Evolutionary conservation across 768 basidiomycete species (phyloP).

Genomic region (Mycena metata): DNA sequence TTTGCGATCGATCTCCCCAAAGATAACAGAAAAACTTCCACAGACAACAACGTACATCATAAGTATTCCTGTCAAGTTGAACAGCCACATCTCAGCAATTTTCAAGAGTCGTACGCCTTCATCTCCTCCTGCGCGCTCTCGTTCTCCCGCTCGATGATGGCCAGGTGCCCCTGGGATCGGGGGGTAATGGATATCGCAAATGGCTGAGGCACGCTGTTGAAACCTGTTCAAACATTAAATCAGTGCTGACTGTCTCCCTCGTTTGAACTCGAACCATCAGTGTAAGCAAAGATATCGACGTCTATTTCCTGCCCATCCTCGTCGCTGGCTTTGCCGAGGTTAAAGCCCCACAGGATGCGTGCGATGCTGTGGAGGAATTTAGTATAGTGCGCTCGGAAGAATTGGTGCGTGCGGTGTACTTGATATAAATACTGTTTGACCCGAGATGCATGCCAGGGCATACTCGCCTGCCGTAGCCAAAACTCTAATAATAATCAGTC

Average conservation of each 20-base stretch:
- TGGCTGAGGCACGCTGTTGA: constrained; percentile 35
- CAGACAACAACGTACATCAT: too few relatives aligned
- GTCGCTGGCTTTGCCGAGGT: constrained; percentile 33
- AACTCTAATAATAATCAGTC: constrained; percentile 9
- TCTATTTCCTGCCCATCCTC: constrained; percentile 27
- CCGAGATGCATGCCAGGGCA: constrained; percentile 34
- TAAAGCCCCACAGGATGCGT: constrained; percentile 37
- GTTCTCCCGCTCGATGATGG: constrained; percentile 35
- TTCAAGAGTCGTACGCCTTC: constrained; percentile 32
- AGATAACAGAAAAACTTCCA: too few relatives aligned
- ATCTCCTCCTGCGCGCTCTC: constrained; percentile 36
- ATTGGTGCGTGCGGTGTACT: constrained; percentile 11
- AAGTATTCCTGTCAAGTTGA: too few relatives aligned
- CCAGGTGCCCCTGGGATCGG: constrained; percentile 20
- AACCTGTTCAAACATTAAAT: constrained; percentile 11
- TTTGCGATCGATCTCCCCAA: too few relatives aligned
- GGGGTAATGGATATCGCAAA: constrained; percentile 35
- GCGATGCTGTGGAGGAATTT: constrained; percentile 24
- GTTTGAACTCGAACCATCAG: constrained; percentile 21
- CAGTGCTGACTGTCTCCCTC: too few relatives aligned
- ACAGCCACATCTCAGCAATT: too few relatives aligned
- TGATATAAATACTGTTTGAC: constrained; percentile 33
- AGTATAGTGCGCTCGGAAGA: background rate
- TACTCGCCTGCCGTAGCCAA: constrained; percentile 37
- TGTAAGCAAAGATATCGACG: constrained; percentile 38